These are phyloP conservation scores for Aspergillus oerlinghausenensis DNA, from an alignment of 2,329 filamentous ascomycete genomes.

Conservation along the genomic window DNA sequence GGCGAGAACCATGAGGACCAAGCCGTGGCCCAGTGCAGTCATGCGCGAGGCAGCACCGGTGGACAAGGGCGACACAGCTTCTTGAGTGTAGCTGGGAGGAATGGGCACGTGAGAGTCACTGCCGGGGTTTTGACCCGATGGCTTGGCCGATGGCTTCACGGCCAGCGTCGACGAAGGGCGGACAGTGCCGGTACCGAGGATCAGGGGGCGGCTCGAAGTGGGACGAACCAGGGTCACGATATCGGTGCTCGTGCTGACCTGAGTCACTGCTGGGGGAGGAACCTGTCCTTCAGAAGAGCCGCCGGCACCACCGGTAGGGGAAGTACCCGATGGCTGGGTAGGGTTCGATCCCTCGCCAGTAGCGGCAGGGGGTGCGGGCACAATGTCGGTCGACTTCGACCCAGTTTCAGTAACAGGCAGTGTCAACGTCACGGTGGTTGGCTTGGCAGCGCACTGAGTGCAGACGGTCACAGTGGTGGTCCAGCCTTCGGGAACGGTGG, in stretches of 20 bases:
- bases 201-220: slow-evolving; percentile 5
- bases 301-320: background rate
- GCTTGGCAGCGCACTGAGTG: slow-evolving; percentile 33
- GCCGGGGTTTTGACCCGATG: slow-evolving; percentile 3
- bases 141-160: slow-evolving; percentile 9
- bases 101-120: slow-evolving; percentile 5
- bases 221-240: slow-evolving; percentile 1
- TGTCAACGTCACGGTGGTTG: slow-evolving; percentile 37
- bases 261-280: background rate
- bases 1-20: slow-evolving; percentile 6
- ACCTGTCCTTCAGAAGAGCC: background rate
- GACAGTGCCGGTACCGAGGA: slow-evolving; percentile 2
- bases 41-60: slow-evolving; percentile 16
- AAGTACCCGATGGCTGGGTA: background rate
- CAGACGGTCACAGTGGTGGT: slow-evolving; percentile 40
- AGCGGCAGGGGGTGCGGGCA: slow-evolving; percentile 2
- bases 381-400: slow-evolving; percentile 3
- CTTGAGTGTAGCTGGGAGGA: slow-evolving; percentile 14
- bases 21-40: slow-evolving; percentile 8
- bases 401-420: slow-evolving; percentile 16
- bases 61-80: slow-evolving; percentile 13
- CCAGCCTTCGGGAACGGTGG: slow-evolving; percentile 33
- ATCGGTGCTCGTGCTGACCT: background rate
- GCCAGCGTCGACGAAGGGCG: slow-evolving; percentile 13
- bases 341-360: background rate